phyloP scores from a whole-genome alignment of 495 filamentous ascomycete species.

The Penicillium flavigenum region DNA sequence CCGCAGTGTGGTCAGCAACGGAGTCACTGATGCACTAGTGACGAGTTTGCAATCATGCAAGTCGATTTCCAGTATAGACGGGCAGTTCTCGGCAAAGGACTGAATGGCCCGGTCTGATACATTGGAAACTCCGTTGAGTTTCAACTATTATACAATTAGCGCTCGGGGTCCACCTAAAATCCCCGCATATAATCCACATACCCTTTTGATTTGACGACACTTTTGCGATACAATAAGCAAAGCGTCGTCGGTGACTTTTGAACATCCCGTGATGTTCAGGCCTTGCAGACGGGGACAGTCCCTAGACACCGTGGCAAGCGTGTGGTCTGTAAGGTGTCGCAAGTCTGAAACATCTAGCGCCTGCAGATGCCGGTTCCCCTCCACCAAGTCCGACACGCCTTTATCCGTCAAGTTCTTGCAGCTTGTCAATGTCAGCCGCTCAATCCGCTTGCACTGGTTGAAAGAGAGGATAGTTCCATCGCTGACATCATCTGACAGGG shows the following conservation, averaged over 20 bases:
- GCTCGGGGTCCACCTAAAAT: neutral
- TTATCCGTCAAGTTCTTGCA: conserved; percentile 82
- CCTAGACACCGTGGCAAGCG: conserved; percentile 73
- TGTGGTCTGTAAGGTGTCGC: conserved; percentile 75
- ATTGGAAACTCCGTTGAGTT: conserved; percentile 85
- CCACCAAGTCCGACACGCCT: conserved; percentile 75
- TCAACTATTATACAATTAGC: conserved; percentile 63
- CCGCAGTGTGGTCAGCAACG: conserved; percentile 69
- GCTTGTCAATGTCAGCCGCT: conserved; percentile 90
- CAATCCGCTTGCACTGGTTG: conserved; percentile 80
- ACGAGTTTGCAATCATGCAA: conserved; percentile 81
- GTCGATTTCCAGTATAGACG: conserved; percentile 93
- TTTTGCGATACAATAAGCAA: conserved; percentile 77
- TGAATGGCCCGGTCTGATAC: conserved; percentile 76
- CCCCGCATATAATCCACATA: conserved; percentile 39
- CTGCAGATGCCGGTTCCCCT: conserved; percentile 76
- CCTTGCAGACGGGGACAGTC: conserved; percentile 87
- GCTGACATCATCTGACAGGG: conserved; percentile 71
- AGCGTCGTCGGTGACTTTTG: conserved; percentile 79
- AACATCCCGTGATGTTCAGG: conserved; percentile 87
- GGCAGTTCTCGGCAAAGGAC: conserved; percentile 83
- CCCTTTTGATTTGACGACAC: conserved; percentile 84
- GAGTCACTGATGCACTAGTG: conserved; percentile 75
- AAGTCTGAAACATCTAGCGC: conserved; percentile 89
- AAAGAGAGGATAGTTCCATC: conserved; percentile 87